phyloP scores from a whole-genome alignment of 441 rosid genomes.

The Pelargonium myrrhifolium region DNA sequence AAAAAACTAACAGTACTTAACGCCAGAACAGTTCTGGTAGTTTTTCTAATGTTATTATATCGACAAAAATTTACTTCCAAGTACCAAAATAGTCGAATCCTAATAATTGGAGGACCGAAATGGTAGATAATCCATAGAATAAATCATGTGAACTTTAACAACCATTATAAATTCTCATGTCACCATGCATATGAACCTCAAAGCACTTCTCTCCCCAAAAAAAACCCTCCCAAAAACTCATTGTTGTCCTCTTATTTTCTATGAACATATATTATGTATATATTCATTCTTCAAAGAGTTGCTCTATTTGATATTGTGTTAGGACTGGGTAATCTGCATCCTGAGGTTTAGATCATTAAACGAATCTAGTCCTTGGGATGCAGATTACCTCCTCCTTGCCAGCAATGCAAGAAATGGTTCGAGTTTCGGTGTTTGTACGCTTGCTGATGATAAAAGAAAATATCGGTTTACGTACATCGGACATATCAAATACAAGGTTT shows the following conservation, averaged over 20 bases:
- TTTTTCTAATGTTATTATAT: too few relatives aligned
- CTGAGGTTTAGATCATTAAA: slow-evolving; percentile 33
- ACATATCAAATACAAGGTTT: background rate
- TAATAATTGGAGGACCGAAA: too few relatives aligned
- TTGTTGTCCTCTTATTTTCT: background rate
- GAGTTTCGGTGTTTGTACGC: too few relatives aligned
- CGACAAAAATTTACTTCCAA: too few relatives aligned
- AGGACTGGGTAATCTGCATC: slow-evolving; percentile 26
- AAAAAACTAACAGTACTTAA: too few relatives aligned
- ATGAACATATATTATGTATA: too few relatives aligned
- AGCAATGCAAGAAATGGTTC: too few relatives aligned
- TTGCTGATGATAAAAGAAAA: too few relatives aligned
- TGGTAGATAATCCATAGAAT: background rate
- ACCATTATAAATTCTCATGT: slow-evolving; percentile 37
- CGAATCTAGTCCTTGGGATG: slow-evolving; percentile 58
- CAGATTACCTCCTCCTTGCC: slow-evolving; percentile 74
- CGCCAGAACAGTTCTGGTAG: too few relatives aligned
- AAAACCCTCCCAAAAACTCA: background rate
- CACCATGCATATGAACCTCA: slow-evolving; percentile 26
- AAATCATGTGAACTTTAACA: slow-evolving; percentile 22
- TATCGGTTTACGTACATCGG: too few relatives aligned
- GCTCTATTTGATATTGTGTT: slow-evolving; percentile 31
- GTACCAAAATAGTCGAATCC: too few relatives aligned
- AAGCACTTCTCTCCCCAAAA: background rate
- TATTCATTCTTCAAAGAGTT: background rate